Base-by-base conservation (phyloP, 179 eudicot genomes). In the Silene coronaria region DNA sequence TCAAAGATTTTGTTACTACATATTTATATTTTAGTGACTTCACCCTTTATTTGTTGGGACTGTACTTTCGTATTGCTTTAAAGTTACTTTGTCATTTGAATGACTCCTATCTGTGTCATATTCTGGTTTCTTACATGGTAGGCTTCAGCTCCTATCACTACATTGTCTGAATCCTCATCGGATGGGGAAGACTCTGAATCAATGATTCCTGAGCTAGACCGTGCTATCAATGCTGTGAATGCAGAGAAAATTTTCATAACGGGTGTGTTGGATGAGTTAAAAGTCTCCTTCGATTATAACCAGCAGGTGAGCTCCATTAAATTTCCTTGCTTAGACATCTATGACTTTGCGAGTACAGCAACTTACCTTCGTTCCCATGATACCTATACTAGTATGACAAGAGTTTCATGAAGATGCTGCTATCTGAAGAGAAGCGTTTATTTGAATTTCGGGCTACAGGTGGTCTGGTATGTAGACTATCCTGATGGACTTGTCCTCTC, bases 391-490 rank as follows among this genome's bases (percentile, higher is more conserved):
- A 90, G 97, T 82, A 78, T 67, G 89, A 83, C 51, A 77, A 81
- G 67, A 86, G 86, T 80, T 86, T 86, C 57, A 87, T 72, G 82
- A 88, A 83, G 85, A 87, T 89, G 84, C 93, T 96, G 77, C 87
- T 89, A 57, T 94, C 93, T 57, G 87, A 93, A 79, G 99, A 96
- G 85, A 84, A 72, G 74, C 88, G 82, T 67, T 82, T 96, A 81
- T 88, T 96, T 84, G 99, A 96, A 82, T 82, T 96, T 78, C 97
- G 99, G 78, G 99, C 99, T 67, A 91, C 85, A 71, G 99, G 99
- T 80, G 97, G 97, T 75, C 96, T 86, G 93, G 99, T 91, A 86
- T 28, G 82, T 22, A 48, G 55, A 24, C 36, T 10, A 32, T 72
- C 53, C 27, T 67, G 65, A 11, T 48, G 34, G n/a, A 76, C 78